Conservation (phyloP, 805 yeast genomes). For the Tanozyma kutaoensis region DNA sequence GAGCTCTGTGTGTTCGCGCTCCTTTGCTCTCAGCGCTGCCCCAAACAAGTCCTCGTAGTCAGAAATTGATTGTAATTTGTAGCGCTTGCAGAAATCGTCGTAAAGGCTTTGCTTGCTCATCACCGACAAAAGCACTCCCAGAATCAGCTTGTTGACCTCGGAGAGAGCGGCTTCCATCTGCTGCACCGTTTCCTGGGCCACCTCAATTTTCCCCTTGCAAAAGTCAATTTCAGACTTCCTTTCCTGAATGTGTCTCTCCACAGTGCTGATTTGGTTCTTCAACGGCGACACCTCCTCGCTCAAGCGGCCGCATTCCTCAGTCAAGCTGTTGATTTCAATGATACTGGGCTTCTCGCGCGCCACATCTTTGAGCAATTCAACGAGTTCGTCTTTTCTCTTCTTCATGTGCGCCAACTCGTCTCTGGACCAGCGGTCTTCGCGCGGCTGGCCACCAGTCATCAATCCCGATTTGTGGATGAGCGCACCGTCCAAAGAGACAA, state of each 20-base stretch:
- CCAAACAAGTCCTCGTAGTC: conserved; percentile 68
- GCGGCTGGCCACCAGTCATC: conserved; percentile 80
- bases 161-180: conserved; percentile 6
- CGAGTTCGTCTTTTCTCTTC: conserved; percentile 33
- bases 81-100: conserved; percentile 36
- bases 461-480: conserved; percentile 75
- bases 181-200: conserved; percentile 8
- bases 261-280: conserved; percentile 29
- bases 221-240: conserved; percentile 37
- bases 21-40: conserved; percentile 35
- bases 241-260: conserved; percentile 32
- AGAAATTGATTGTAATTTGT: conserved; percentile 41
- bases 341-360: conserved; percentile 27
- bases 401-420: conserved; percentile 44
- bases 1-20: conserved; percentile 49
- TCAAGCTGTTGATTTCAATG: conserved; percentile 39
- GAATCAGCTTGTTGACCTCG: conserved; percentile 10
- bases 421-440: conserved; percentile 53
- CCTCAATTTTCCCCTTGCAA: conserved; percentile 17
- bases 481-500: conserved; percentile 76
- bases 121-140: no score
- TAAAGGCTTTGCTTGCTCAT: conserved; percentile 35
- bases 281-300: conserved; percentile 28
- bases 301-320: conserved; percentile 37
- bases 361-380: background rate